Evolutionary conservation across 1,284 basidiomycete genomes (phyloP), one percentile per base, ranked within the genome.

Genomic region (Pseudozyma sp.): DNA sequence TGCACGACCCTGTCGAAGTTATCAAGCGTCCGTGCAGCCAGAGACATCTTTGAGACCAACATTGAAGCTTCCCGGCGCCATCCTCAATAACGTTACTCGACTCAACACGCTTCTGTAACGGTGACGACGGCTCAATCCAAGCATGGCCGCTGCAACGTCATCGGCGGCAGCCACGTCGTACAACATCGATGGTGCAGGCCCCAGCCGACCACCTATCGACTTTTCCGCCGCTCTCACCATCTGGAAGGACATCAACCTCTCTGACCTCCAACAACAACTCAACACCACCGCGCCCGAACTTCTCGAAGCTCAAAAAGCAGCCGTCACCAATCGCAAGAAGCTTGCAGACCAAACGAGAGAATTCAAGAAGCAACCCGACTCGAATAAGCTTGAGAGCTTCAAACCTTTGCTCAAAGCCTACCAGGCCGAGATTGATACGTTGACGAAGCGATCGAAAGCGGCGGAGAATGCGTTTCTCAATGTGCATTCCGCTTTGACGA

Each of bases 381-480:
- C 71, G 31, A 56, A 60, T 25, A 78, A 81, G 59, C 73, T 79
- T 51, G 77, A 80, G 12, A 72, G 55, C 48, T 70, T 83, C 71
- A 82, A 82, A 49, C 73, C 77, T 11, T 62, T 83, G 34, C 75
- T 84, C 49, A 83, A 83, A 53, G 60, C 61, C 7, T 98, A 99
- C 87, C 96, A 99, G 86, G 89, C 91, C 8, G 96, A 98, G 86
- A 98, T 99, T 70, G 96, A 99, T 87, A 91, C 88, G 78, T 89
- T 99, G 66, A 98, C 95, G 0, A 93, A 93, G 75, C 91, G 96
- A 8, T 93, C 92, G 36, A 97, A 97, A 84, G 86, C 89, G 16
- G 92, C 95, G 1, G 96, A 98, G 87, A 95, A 92, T 80, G 93
- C 94, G 0, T 97, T 99, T 86, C 87, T 97, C 36, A 93, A 91